A percentile compares a stretch with the other conserved stretches of the same genome.
Evolutionary conservation across 768 basidiomycete species (phyloP).

Genomic region (Crassisporium funariophilum): DNA sequence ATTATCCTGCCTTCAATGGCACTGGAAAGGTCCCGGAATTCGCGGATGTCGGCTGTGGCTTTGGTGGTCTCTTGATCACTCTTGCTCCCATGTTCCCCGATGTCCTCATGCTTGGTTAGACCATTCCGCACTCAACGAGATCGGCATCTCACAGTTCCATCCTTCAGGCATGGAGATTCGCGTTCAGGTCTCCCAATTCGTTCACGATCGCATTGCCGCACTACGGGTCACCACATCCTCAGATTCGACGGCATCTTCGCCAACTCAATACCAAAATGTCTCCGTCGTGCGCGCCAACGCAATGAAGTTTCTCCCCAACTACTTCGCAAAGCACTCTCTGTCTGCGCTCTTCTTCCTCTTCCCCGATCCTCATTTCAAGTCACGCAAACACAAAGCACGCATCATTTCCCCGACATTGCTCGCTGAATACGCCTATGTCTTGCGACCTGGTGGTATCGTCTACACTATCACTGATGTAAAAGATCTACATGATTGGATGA

Average conservation of each 20-base stretch:
- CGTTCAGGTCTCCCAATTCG: constrained; percentile 94
- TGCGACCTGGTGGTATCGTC: constrained; percentile 90
- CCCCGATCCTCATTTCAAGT: constrained; percentile 98
- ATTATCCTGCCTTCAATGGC: constrained; percentile 73
- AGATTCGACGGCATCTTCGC: constrained; percentile 27
- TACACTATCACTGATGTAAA: constrained; percentile 98
- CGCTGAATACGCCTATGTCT: constrained; percentile 94
- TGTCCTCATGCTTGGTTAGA: constrained; percentile 88
- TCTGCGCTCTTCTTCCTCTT: constrained; percentile 97
- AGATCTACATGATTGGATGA: constrained; percentile 97
- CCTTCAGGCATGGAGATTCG: constrained; percentile 92
- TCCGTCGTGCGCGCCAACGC: constrained; percentile 95
- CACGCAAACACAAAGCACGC: constrained; percentile 96
- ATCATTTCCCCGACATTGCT: constrained; percentile 98
- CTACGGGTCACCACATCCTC: constrained; percentile 65
- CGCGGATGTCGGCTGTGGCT: constrained; percentile 97
- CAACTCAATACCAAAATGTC: constrained; percentile 82
- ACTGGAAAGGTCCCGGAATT: constrained; percentile 80
- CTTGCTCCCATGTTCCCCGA: constrained; percentile 92
- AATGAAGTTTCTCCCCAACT: constrained; percentile 99
- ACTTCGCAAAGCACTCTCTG: constrained; percentile 88
- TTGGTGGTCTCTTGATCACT: constrained; percentile 89
- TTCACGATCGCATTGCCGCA: constrained; percentile 91
- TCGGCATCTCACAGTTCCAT: constrained; percentile 3
- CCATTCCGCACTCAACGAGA: constrained; percentile 8